These are phyloP conservation scores for Inonotus hispidus DNA, from an alignment of 1,284 basidiomycete species.

Conservation along the genomic window DNA sequence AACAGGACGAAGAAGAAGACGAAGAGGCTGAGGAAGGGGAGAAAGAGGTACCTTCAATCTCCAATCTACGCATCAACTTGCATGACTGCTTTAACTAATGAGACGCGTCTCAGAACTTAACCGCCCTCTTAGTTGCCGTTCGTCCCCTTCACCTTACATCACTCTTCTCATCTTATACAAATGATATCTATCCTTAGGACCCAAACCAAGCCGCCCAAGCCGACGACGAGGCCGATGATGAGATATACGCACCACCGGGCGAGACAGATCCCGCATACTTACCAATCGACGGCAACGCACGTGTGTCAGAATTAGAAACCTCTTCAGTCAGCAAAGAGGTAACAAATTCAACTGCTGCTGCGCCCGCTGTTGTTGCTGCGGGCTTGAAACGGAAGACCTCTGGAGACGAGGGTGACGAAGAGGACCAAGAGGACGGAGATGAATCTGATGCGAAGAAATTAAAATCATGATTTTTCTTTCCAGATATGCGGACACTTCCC, in stretches of 20 bases:
- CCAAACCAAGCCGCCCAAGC: conserved; percentile 4
- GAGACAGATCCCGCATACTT: conserved; percentile 16
- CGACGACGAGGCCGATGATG: conserved; percentile 12
- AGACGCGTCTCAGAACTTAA: conserved; percentile 8
- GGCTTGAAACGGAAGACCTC: conserved; percentile 17
- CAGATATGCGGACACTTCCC: not conserved
- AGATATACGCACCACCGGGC: conserved; percentile 15
- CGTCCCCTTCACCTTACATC: not conserved
- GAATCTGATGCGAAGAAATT: conserved; percentile 14
- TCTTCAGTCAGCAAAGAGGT: not conserved
- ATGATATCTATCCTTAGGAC: not conserved
- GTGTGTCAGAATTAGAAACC: not conserved
- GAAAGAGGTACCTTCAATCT: conserved; percentile 1
- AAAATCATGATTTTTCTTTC: conserved; percentile 1
- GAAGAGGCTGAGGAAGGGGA: no score
- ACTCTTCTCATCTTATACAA: not conserved
- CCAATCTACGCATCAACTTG: not conserved
- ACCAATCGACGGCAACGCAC: conserved; percentile 14
- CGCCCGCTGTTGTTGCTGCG: not conserved
- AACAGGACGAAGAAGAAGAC: not conserved
- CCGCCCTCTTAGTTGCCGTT: conserved; percentile 16
- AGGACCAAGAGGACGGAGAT: conserved; percentile 9
- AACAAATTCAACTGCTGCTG: not conserved
- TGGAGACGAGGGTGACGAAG: conserved; percentile 14
- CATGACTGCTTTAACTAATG: not conserved